Base-by-base conservation (phyloP, 2,329 filamentous ascomycete species). In the Diaporthe caulivora region DNA sequence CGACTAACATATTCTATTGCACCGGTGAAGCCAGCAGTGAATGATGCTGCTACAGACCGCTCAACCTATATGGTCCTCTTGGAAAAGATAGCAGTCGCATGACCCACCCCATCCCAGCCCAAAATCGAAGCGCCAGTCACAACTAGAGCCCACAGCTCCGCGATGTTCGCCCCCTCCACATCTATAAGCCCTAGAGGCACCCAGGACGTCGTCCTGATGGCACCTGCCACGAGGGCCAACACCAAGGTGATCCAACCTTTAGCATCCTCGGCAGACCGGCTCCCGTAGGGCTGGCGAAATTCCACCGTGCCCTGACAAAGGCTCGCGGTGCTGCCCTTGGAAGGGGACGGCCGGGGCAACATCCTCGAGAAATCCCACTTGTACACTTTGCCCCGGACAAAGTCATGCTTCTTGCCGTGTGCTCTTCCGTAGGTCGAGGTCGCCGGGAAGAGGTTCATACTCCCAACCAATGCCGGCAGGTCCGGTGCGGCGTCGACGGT, bases 331-430 rank as follows among this genome's bases (percentile, higher is more conserved):
- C n/a, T 47, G 17, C 55, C 55, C 67, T 1, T 74, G 54, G 68
- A 34, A 4, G 42, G 10, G 42, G 68, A 60, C 9, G 57, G n/a
- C 9, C 70, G 57, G 11, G 74, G 47, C 44, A 81, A 51, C 54
- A 83, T 77, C 1, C 80, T 78, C 0, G 80, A 77, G 68, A 84
- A 81, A 65, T 84, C 80, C 83, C 83, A 84, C 78, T 84, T 84
- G 76, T 82, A 84, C 40, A 82, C 80, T 70, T 83, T 83, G 17
- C 82, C 82, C 54, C 81, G 79, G 29, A 84, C 77, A 73, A 83
- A 84, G 70, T 83, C 80, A 49, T 77, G 74, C 58, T 78, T 79
- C 72, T 77, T 77, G 15, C 81, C 79, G 26, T 80, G 77, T 9
- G 79, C 78, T 1, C 76, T 76, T 29, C 81, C 83, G 62, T 80